phyloP scores from a whole-genome alignment of 148 eudicot genomes.

The Simmondsia chinensis region DNA sequence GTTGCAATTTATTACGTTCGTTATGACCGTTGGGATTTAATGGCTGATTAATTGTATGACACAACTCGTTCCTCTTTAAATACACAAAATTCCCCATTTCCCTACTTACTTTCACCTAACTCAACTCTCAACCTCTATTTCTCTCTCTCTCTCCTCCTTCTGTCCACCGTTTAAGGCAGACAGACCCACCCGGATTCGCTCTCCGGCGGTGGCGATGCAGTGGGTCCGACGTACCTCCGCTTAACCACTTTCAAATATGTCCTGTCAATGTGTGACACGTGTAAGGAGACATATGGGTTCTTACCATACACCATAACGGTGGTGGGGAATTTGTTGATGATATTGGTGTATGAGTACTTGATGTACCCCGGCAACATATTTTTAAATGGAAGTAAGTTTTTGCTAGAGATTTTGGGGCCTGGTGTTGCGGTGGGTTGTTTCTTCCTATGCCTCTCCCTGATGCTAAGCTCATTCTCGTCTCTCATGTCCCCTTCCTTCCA shows the following conservation, averaged over 20 bases:
- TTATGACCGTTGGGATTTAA: too few relatives aligned
- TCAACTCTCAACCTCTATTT: too few relatives aligned
- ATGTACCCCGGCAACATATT: conserved; percentile 67
- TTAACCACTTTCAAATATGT: background rate
- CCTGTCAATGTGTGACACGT: conserved; percentile 7
- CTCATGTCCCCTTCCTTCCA: too few relatives aligned
- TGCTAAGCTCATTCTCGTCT: conserved; percentile 87
- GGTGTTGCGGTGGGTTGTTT: conserved; percentile 81
- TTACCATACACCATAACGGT: conserved; percentile 67
- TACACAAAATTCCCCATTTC: too few relatives aligned
- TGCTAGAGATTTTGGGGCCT: conserved; percentile 85
- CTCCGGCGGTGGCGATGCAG: conserved; percentile 22
- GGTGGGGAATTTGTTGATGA: conserved; percentile 51
- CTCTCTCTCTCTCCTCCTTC: conserved; percentile 13
- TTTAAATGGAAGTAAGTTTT: conserved; percentile 68
- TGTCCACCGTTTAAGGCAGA: conserved; percentile 13
- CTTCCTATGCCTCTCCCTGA: conserved; percentile 92
- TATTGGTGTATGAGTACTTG: conserved; percentile 60
- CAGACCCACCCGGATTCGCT: conserved; percentile 16
- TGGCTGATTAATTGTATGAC: too few relatives aligned
- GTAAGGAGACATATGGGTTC: conserved; percentile 82
- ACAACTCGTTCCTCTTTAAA: too few relatives aligned
- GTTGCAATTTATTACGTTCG: too few relatives aligned
- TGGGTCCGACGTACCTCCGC: background rate
- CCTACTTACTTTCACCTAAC: too few relatives aligned